Percentiles rank a stretch among this genome's conserved stretches.
Conservation (phyloP, 1,284 basidiomycete species). For the Albatrellus sp. region DNA sequence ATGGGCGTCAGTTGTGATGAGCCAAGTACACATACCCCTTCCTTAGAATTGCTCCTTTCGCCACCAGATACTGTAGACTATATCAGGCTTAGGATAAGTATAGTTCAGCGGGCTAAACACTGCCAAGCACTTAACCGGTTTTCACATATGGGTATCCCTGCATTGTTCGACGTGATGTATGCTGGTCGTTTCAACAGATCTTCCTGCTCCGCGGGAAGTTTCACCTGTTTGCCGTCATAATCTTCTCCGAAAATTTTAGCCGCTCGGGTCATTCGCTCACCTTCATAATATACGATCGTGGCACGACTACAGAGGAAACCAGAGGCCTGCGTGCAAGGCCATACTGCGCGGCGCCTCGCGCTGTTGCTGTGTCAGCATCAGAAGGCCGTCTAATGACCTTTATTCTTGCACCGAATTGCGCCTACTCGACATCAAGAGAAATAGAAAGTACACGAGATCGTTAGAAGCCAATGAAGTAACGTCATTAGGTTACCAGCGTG, state of each 20-base stretch:
- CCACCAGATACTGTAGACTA: constrained; percentile 72
- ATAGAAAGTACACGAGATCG: not conserved
- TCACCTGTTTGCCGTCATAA: constrained; percentile 38
- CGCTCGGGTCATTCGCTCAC: constrained; percentile 20
- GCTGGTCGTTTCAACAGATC: constrained; percentile 72
- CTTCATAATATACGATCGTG: constrained; percentile 76
- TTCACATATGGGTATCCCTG: constrained; percentile 65
- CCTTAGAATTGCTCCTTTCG: constrained; percentile 70
- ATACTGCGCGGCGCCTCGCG: constrained; percentile 72
- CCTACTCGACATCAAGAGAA: not conserved
- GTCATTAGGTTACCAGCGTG: not conserved
- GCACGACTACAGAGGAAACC: constrained; percentile 67
- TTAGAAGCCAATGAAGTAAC: not conserved
- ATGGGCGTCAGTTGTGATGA: constrained; percentile 1
- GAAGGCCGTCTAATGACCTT: constrained; percentile 64
- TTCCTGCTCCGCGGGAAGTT: constrained; percentile 69
- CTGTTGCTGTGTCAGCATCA: constrained; percentile 74
- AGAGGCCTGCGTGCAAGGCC: constrained; percentile 62
- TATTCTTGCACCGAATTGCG: constrained; percentile 31
- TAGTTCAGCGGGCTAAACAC: constrained; percentile 1
- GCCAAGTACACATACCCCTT: constrained; percentile 45
- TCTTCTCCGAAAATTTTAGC: not conserved
- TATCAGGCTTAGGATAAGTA: constrained; percentile 9
- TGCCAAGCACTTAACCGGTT: constrained; percentile 42
- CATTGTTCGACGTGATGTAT: constrained; percentile 66